Conservation (phyloP, 257 asterid genomes). For the Solanum rostratum region DNA sequence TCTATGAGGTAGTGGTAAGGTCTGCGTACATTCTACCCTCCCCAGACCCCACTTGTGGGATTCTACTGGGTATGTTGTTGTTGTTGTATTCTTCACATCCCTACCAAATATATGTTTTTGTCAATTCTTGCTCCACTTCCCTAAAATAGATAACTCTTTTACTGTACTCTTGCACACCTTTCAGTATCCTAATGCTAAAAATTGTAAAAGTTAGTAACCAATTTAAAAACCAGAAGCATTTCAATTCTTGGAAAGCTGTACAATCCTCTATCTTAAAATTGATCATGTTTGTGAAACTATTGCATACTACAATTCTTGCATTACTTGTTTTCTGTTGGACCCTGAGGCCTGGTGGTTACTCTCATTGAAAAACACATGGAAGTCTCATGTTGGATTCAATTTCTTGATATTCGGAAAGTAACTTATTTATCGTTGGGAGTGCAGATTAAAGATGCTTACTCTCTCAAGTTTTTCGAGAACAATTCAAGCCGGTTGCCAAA, state of each 20-base stretch:
- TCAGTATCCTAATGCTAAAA: neutral
- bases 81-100: neutral
- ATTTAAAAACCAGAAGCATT: neutral
- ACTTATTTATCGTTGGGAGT: neutral
- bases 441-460: conserved; percentile 92
- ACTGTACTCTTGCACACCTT: neutral
- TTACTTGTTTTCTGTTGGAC: neutral
- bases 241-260: neutral
- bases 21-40: too few species aligned
- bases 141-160: neutral
- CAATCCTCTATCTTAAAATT: neutral
- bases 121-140: neutral
- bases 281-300: neutral
- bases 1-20: too few species aligned
- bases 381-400: neutral
- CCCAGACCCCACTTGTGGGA: too few species aligned
- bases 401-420: neutral
- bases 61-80: too few species aligned
- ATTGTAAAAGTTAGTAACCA: neutral
- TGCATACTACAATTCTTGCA: neutral
- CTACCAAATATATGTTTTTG: neutral
- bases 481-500: conserved; percentile 65
- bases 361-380: neutral
- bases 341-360: neutral
- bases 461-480: conserved; percentile 59